A percentile compares a stretch with the other conserved stretches of the same genome.
phyloP scores from a whole-genome alignment of 495 filamentous ascomycete genomes.

The Xylaria scruposa region DNA sequence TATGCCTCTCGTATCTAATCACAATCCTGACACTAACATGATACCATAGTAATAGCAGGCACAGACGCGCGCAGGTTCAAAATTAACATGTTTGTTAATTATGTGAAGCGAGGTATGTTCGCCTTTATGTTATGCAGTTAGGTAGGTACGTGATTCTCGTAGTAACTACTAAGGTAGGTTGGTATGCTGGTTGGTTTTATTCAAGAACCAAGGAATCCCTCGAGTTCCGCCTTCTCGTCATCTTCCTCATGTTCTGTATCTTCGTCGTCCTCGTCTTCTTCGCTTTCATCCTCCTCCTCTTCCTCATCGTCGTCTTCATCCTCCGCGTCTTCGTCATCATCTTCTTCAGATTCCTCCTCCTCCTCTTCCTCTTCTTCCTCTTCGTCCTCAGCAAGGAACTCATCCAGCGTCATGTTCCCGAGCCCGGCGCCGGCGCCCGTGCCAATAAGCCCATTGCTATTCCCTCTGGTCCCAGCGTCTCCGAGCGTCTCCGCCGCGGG shows the following conservation, averaged over 20 bases:
- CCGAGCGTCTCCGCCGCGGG: constrained; percentile 73
- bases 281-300: constrained; percentile 45
- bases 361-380: constrained; percentile 55
- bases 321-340: constrained; percentile 7
- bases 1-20: not conserved
- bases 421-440: constrained; percentile 48
- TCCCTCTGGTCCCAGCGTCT: constrained; percentile 51
- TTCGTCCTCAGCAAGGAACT: constrained; percentile 80
- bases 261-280: constrained; percentile 51
- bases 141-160: not conserved
- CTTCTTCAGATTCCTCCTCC: constrained; percentile 51
- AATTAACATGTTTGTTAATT: not conserved
- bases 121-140: not conserved
- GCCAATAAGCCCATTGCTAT: constrained; percentile 61
- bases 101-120: constrained; percentile 6
- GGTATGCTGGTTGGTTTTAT: not conserved
- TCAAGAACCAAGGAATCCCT: constrained; percentile 40
- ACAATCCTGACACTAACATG: not conserved
- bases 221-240: constrained; percentile 42
- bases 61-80: not conserved
- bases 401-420: constrained; percentile 78
- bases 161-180: not conserved
- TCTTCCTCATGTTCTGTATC: constrained; percentile 46
- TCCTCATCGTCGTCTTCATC: constrained; percentile 34
- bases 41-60: not conserved